Base-by-base conservation (phyloP, 2,329 filamentous ascomycete genomes). In the Bipolaris bicolor region DNA sequence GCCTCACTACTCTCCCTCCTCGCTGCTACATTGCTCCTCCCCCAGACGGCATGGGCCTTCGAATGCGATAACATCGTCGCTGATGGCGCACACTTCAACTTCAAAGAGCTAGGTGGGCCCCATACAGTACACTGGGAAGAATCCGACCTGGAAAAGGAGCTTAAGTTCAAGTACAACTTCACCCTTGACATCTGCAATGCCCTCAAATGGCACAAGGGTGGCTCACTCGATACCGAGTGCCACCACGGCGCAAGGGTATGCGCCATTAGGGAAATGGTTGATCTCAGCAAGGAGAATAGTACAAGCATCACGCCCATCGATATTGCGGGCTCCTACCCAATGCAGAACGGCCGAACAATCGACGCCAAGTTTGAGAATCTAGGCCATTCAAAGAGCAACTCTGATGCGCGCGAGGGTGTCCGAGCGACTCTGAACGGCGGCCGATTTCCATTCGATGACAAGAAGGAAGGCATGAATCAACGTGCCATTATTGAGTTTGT, bases 401-500 rank as follows among this genome's bases (percentile, higher is more conserved):
- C 84, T 1, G 90, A 94, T 70, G 79, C 84, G 3, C 87, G 86
- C 60, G 87, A 95, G 65, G 93, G 94, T 1, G 69, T 97, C 10
- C 83, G 87, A 15, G 75, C 95, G 1, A 86, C 88, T 59, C 75
- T 97, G 48, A 80, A 85, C 47, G 89, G 87, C 7, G 84, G 83
- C 11, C 76, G 80, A 45, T 82, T 83, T 46, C 78, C 78, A 0
- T 73, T 76, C 49, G 73, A 78, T n/a, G 62, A 66, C 44, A 81
- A 83, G 51, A 80, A 82, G 47, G 80, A 82, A 6, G 79, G 69
- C 56, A 72, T 67, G 26, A 80, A 85, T 58, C 90, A 96, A 75
- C 88, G 86, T 69, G 91, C 92, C 3, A 84, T 96, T 9, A 85
- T 98, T 52, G 90, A 96, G 69, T 92, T 98, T 66, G 74, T 93